Conservation (phyloP, 108 stramenopile species). For the Ochromonas danica region DNA sequence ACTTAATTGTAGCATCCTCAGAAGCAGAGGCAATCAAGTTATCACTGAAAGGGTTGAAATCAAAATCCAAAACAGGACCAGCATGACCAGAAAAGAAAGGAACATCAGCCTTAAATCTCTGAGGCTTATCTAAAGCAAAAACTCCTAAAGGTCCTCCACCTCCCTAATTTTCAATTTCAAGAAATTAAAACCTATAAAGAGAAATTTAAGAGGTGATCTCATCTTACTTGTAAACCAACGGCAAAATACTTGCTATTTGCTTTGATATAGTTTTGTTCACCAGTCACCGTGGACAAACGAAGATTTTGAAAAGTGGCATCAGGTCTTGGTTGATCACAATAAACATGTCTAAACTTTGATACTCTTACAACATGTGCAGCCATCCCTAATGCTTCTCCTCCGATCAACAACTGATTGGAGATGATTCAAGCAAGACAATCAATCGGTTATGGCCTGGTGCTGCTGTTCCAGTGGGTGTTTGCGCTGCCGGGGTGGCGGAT, state of each 20-base stretch:
- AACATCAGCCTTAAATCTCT: constrained; percentile 70
- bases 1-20: constrained; percentile 90
- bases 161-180: constrained; percentile 48
- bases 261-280: constrained; percentile 98
- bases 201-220: not conserved
- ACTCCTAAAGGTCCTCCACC: constrained; percentile 92
- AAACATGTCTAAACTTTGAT: constrained; percentile 66
- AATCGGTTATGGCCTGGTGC: too few species aligned
- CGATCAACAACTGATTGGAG: too few species aligned
- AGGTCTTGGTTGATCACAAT: constrained; percentile 47
- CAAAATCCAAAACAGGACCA: constrained; percentile 86
- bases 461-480: too few species aligned
- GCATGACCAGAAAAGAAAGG: constrained; percentile 85
- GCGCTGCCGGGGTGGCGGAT: too few species aligned
- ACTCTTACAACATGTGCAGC: constrained; percentile 62
- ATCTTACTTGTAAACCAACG: constrained; percentile 69
- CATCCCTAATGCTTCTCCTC: too few species aligned
- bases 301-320: constrained; percentile 49
- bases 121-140: constrained; percentile 75
- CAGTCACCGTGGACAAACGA: constrained; percentile 84
- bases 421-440: too few species aligned
- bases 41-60: constrained; percentile 96
- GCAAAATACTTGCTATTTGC: constrained; percentile 96
- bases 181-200: not conserved
- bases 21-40: constrained; percentile 80